Evolutionary conservation across 768 basidiomycete species (phyloP), one percentile per base, ranked within the genome.

Genomic region (Punctularia strigosozonata): DNA sequence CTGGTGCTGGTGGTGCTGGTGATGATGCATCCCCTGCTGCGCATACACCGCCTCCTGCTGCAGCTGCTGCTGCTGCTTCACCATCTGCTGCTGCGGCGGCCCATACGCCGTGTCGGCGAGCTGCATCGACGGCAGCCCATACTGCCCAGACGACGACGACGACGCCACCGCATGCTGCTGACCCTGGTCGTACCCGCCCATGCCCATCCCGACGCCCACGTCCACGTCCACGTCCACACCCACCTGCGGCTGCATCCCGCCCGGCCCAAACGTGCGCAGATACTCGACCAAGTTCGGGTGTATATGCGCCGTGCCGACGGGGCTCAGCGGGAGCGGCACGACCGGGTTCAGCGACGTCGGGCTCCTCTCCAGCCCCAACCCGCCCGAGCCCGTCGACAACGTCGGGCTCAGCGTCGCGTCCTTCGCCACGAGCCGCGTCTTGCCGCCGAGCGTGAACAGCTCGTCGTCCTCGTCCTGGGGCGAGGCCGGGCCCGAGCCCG

Each of bases 301-400:
- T 15, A 79, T 63, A 17, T 66, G 63, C 19, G 68, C 62, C 38
- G 66, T 68, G 36, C 63, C 54, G 12, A 65, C 64, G 4, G 71
- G 62, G 15, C 70, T 65, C 28, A 85, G 52, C 2, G 80, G 80
- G 4, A 85, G 60, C 14, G 83, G 82, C 6, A 85, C 76, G 19
- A 84, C 67, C 2, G 82, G 82, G 47, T 82, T 77, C 34, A 66
- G 68, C 7, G 80, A 75, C n/a, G 63, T 71, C 6, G 83, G 83
- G 6, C 82, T 85, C 30, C 75, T 69, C 33, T 10, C 20, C n/a
- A 18, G 82, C 75, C 35, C 73, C 44, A 36, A 60, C 42, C 36
- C 41, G 47, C 38, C 48, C 4, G 46, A 44, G 18, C 39, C 21
- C 23, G 34, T 17, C 13, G 62, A 50, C 2, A 53, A 48, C 20